phyloP scores from a whole-genome alignment of 2,329 filamentous ascomycete genomes.

The Dactylellina sp. region DNA sequence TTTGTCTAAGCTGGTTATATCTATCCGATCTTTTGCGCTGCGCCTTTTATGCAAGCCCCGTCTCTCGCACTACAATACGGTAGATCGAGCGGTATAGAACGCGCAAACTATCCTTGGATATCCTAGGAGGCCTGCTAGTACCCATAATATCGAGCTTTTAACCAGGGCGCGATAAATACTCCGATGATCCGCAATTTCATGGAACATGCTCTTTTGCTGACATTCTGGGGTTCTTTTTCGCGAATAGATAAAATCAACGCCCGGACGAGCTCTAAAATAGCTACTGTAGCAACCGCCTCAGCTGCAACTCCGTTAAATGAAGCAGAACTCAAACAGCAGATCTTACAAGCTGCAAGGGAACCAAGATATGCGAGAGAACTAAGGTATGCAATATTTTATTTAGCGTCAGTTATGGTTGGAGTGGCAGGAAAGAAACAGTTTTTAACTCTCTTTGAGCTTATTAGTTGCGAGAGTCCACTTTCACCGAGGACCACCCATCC shows the following conservation, averaged over 20 bases:
- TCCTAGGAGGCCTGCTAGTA: slow-evolving; percentile 9
- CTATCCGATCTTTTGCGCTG: slow-evolving; percentile 25
- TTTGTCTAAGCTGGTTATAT: slow-evolving; percentile 43
- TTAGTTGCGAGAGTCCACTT: slow-evolving; percentile 54
- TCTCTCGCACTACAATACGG: slow-evolving; percentile 8
- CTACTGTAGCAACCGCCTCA: slow-evolving; percentile 29
- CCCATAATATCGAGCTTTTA: slow-evolving; percentile 26
- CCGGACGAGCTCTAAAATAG: slow-evolving; percentile 55
- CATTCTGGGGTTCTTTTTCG: slow-evolving; percentile 22
- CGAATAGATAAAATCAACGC: slow-evolving; percentile 52
- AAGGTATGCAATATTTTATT: slow-evolving; percentile 40
- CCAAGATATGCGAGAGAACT: slow-evolving; percentile 42
- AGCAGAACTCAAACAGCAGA: slow-evolving; percentile 52
- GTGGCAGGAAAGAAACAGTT: background rate
- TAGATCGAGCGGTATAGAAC: slow-evolving; percentile 20
- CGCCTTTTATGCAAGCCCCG: slow-evolving; percentile 30
- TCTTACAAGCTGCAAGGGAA: slow-evolving; percentile 53
- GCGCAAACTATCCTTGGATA: slow-evolving; percentile 12
- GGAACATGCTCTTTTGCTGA: slow-evolving; percentile 29
- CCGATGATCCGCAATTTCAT: slow-evolving; percentile 35
- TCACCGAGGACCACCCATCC: slow-evolving; percentile 43
- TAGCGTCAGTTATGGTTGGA: slow-evolving; percentile 18
- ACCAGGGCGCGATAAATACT: slow-evolving; percentile 37
- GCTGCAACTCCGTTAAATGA: slow-evolving; percentile 43
- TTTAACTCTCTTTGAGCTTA: slow-evolving; percentile 23